Evolutionary conservation across 306 rosid genomes (phyloP).

Genomic region (Astragalus membranaceus): DNA sequence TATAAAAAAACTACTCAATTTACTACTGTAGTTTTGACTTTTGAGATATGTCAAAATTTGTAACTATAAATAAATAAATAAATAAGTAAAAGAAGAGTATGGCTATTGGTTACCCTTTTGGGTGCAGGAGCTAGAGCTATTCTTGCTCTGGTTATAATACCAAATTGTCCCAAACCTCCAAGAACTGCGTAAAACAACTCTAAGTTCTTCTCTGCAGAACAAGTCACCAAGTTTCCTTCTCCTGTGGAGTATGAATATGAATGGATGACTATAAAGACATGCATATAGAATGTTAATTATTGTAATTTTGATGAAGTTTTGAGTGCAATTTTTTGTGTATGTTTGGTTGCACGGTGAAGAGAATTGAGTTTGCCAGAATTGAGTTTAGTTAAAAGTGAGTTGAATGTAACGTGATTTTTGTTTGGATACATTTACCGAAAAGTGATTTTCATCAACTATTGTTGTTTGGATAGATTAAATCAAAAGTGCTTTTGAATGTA

Average conservation of each 20-base stretch:
- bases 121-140: conserved; percentile 65
- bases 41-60: neutral
- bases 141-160: conserved; percentile 82
- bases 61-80: neutral
- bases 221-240: conserved; percentile 60
- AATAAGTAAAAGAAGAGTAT: neutral
- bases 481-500: too few relatives aligned
- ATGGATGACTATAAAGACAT: too few relatives aligned
- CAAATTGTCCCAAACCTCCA: conserved; percentile 95
- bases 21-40: neutral
- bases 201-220: conserved; percentile 39
- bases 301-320: too few relatives aligned
- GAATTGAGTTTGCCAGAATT: too few relatives aligned
- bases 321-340: too few relatives aligned
- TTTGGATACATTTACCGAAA: too few relatives aligned
- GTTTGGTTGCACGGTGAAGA: too few relatives aligned
- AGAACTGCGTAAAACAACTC: conserved; percentile 64
- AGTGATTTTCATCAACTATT: too few relatives aligned
- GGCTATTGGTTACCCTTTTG: conserved; percentile 37
- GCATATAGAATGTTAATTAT: neutral
- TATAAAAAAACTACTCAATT: too few relatives aligned
- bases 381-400: too few relatives aligned
- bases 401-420: too few relatives aligned
- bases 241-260: conserved; percentile 31
- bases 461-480: too few relatives aligned